Conservation (phyloP, 371 early-diverging fungal species). For the Synchytrium microbalum region DNA sequence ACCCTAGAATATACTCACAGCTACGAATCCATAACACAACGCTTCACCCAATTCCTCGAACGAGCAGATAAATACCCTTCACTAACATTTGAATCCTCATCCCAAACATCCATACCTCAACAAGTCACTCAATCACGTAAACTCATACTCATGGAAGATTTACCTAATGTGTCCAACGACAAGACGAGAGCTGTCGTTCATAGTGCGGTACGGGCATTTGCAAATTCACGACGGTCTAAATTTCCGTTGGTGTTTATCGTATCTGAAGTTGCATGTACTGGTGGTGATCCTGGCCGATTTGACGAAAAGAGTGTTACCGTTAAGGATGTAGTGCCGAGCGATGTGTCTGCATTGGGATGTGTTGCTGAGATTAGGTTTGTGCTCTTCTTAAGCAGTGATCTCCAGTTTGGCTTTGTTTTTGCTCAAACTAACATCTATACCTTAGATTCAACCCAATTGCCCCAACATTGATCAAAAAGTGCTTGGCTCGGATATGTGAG, state of each 20-base stretch:
- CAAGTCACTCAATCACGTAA: constrained; percentile 14
- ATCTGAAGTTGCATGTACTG: constrained; percentile 31
- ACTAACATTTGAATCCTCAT: neutral
- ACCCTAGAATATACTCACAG: neutral
- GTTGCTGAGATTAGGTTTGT: constrained; percentile 5
- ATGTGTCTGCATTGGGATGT: neutral
- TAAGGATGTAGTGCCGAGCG: constrained; percentile 11
- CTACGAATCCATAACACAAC: constrained; percentile 27
- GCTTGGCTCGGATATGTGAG: constrained; percentile 31
- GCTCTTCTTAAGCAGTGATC: constrained; percentile 5
- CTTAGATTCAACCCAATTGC: constrained; percentile 50
- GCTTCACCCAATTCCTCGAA: constrained; percentile 33
- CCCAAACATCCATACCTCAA: neutral
- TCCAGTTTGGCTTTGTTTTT: neutral
- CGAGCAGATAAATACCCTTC: constrained; percentile 28
- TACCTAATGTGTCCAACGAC: constrained; percentile 39
- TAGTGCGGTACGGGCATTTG: constrained; percentile 25
- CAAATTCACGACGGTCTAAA: constrained; percentile 21
- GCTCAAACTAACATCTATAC: neutral
- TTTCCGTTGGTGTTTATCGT: constrained; percentile 41
- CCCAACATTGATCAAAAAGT: constrained; percentile 40
- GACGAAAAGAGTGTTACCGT: constrained; percentile 15
- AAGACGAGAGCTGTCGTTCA: constrained; percentile 35
- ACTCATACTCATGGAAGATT: constrained; percentile 50
- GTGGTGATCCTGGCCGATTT: constrained; percentile 16